phyloP scores from a whole-genome alignment of 2,329 filamentous ascomycete species.

The Arachnopeziza araneosa region DNA sequence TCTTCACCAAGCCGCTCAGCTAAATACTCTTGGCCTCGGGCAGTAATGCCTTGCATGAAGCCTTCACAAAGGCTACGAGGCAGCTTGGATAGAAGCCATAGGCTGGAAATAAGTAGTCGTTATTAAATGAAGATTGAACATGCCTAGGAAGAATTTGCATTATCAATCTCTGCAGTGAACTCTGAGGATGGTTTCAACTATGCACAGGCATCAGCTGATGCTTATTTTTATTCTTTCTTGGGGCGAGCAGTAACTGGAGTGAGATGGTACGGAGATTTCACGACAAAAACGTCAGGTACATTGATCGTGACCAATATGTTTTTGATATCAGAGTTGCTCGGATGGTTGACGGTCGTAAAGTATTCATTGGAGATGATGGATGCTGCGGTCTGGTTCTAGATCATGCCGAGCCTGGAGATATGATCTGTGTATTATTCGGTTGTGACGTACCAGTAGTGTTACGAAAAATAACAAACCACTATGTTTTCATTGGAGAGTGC shows the following conservation, averaged over 20 bases:
- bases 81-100: neutral
- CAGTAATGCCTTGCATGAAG: no score
- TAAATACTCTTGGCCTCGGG: no score
- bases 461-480: neutral
- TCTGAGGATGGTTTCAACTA: neutral
- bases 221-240: neutral
- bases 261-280: neutral
- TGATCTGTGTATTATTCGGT: conserved; percentile 15
- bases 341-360: neutral
- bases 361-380: conserved; percentile 2
- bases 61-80: no score
- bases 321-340: neutral
- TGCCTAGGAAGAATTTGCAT: neutral
- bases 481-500: conserved; percentile 15
- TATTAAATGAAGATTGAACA: neutral
- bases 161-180: neutral
- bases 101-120: neutral
- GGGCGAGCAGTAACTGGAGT: neutral
- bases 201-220: neutral
- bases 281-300: neutral
- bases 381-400: conserved; percentile 9
- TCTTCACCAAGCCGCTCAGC: no score
- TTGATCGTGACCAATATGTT: neutral
- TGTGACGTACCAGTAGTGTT: conserved; percentile 17
- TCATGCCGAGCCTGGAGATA: conserved; percentile 9